A percentile compares a stretch with the other conserved stretches of the same genome.
These are phyloP conservation scores for Litsea cubeba DNA, from an alignment of 164 flowering plant genomes.

Conservation along the genomic window DNA sequence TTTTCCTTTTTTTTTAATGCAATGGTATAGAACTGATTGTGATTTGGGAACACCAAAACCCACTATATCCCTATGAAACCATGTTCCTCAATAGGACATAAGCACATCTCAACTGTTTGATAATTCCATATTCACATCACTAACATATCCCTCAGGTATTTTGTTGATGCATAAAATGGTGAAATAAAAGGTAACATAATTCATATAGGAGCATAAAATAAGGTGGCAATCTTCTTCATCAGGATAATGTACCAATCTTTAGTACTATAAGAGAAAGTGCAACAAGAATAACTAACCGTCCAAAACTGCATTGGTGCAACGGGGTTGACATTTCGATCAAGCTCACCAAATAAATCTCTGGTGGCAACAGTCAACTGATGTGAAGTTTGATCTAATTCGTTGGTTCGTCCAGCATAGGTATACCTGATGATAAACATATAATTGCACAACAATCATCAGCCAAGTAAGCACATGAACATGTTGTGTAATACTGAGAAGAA, in stretches of 20 bases:
- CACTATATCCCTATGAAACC: too few species aligned
- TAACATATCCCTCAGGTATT: too few species aligned
- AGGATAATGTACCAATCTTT: too few species aligned
- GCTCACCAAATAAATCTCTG: slow-evolving; percentile 78
- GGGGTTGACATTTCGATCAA: slow-evolving; percentile 80
- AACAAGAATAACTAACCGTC: slow-evolving; percentile 54
- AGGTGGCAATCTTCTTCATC: too few species aligned
- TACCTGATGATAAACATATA: slow-evolving; percentile 38
- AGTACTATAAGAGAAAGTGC: neutral
- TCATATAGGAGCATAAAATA: neutral
- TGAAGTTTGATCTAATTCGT: slow-evolving; percentile 79
- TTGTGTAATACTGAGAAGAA: neutral
- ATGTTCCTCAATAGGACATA: too few species aligned
- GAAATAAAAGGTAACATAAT: neutral
- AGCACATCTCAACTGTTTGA: too few species aligned
- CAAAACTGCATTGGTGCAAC: slow-evolving; percentile 97
- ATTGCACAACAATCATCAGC: neutral
- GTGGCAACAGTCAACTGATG: slow-evolving; percentile 86
- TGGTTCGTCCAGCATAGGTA: slow-evolving; percentile 58
- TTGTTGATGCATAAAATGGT: neutral
- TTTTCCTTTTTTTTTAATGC: too few species aligned
- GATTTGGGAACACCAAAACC: too few species aligned
- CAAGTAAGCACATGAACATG: slow-evolving; percentile 1
- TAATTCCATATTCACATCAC: too few species aligned
- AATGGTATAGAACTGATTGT: too few species aligned